A percentile compares a stretch with the other conserved stretches of the same genome.
Evolutionary conservation across 768 basidiomycete genomes (phyloP).

Genomic region (Tylopilus intermedius): DNA sequence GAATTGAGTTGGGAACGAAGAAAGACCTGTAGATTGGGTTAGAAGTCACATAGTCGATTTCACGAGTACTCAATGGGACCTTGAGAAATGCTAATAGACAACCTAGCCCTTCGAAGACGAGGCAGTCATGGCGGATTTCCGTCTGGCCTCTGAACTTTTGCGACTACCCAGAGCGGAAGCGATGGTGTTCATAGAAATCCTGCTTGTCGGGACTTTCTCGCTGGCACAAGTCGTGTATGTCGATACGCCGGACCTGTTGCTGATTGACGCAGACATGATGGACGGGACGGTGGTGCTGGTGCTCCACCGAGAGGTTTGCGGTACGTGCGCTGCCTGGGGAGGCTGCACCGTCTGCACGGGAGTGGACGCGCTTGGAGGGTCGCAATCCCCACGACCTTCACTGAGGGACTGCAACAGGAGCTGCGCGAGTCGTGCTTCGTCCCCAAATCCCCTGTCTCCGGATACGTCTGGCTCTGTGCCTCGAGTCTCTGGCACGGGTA

Average conservation of each 20-base stretch:
- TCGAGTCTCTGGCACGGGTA: conserved; percentile 21
- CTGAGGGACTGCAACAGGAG: conserved; percentile 28
- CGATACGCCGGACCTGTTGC: conserved; percentile 24
- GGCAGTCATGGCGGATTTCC: conserved; percentile 23
- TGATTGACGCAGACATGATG: conserved; percentile 21
- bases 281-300: conserved; percentile 29
- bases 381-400: conserved; percentile 8
- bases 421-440: conserved; percentile 28
- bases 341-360: conserved; percentile 7
- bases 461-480: conserved; percentile 15
- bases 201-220: conserved; percentile 21
- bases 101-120: conserved; percentile 24
- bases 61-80: background rate
- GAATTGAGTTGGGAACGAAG: background rate
- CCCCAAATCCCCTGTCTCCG: conserved; percentile 22
- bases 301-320: conserved; percentile 28
- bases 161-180: conserved; percentile 23
- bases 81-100: background rate
- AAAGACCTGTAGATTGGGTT: conserved; percentile 2
- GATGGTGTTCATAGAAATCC: conserved; percentile 26
- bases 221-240: conserved; percentile 28
- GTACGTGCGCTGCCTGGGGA: conserved; percentile 19
- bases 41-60: background rate
- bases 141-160: conserved; percentile 26
- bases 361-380: background rate